phyloP scores from a whole-genome alignment of 2,329 filamentous ascomycete species.

The Diaporthe velutina region DNA sequence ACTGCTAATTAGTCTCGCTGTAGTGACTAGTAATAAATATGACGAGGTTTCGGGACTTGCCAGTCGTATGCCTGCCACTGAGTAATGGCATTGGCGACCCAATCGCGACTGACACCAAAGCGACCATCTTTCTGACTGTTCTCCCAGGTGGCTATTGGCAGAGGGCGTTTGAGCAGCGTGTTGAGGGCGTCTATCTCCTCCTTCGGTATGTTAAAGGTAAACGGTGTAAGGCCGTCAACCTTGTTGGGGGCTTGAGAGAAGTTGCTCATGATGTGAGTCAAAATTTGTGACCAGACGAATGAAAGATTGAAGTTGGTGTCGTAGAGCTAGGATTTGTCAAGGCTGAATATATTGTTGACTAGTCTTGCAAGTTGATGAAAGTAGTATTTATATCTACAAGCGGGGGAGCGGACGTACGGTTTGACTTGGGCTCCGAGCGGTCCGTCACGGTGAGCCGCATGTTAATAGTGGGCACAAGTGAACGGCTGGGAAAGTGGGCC shows the following conservation, averaged over 20 bases:
- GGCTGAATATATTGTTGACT: background rate
- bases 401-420: conserved; percentile 19
- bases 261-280: background rate
- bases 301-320: background rate
- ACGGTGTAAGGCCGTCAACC: background rate
- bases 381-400: background rate
- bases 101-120: background rate
- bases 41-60: background rate
- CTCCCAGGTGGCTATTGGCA: conserved; percentile 19
- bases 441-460: conserved; percentile 17
- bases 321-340: background rate
- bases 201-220: conserved; percentile 14
- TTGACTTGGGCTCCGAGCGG: conserved; percentile 9
- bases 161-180: conserved; percentile 7
- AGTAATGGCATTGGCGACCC: background rate
- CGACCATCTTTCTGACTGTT: background rate
- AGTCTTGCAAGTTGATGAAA: background rate
- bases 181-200: conserved; percentile 18
- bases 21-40: no score
- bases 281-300: background rate
- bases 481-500: background rate
- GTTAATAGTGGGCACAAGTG: background rate
- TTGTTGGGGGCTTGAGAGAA: conserved; percentile 13
- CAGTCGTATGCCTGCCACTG: conserved; percentile 10
- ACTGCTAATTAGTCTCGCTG: background rate